Percentiles rank a stretch among this genome's conserved stretches.
Evolutionary conservation across 306 rosid genomes (phyloP).

Genomic region (Arachis stenosperma): DNA sequence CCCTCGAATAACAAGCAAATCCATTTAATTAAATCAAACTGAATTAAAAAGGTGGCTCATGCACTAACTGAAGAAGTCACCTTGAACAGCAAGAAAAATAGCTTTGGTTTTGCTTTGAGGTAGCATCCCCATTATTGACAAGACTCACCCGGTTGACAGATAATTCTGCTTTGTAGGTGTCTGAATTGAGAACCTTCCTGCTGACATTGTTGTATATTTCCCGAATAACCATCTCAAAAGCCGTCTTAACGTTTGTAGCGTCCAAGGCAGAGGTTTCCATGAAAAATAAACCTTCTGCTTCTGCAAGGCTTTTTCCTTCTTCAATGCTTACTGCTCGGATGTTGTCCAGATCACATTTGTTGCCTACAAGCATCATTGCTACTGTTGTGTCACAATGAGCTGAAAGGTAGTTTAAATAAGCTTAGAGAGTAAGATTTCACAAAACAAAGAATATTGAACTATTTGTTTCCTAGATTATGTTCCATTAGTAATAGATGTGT

Average conservation of each 20-base stretch:
- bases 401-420: conserved; percentile 49
- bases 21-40: conserved; percentile 41
- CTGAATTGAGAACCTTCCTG: conserved; percentile 91
- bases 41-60: conserved; percentile 38
- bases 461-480: no score
- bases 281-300: conserved; percentile 89
- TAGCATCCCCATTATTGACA: conserved; percentile 56
- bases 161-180: conserved; percentile 88
- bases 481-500: no score
- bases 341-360: conserved; percentile 83
- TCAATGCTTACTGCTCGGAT: conserved; percentile 80
- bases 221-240: conserved; percentile 83
- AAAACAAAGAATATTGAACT: background rate
- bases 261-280: conserved; percentile 96
- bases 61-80: conserved; percentile 40
- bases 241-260: conserved; percentile 79
- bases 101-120: conserved; percentile 60
- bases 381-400: conserved; percentile 93
- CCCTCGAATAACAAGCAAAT: conserved; percentile 38
- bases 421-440: background rate
- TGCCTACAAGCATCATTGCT: conserved; percentile 92
- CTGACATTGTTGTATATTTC: conserved; percentile 92
- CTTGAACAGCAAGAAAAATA: conserved; percentile 84
- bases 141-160: conserved; percentile 91
- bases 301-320: conserved; percentile 89